These are phyloP conservation scores for Rauvolfia tetraphylla DNA, from an alignment of 257 asterid genomes.

Conservation along the genomic window DNA sequence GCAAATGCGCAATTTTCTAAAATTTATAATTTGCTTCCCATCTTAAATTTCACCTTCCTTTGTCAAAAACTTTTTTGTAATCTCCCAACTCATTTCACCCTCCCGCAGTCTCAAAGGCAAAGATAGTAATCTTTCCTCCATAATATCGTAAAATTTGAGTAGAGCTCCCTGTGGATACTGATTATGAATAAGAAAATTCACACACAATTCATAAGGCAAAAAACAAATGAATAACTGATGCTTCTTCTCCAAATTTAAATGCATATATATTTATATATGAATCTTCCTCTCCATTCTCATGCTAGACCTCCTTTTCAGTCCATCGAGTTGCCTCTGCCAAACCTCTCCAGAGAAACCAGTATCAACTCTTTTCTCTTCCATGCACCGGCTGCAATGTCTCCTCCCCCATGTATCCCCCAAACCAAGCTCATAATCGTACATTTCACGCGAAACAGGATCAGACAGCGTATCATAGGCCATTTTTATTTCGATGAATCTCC, in stretches of 20 bases:
- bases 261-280: background rate
- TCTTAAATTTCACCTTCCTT: no score
- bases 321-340: constrained; percentile 56
- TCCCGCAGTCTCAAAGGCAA: no score
- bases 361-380: constrained; percentile 1
- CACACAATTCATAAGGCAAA: background rate
- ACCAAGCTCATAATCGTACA: constrained; percentile 33
- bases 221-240: background rate
- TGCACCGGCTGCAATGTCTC: background rate
- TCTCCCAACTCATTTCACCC: no score
- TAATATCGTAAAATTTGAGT: no score
- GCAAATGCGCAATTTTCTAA: no score
- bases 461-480: constrained; percentile 46
- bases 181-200: no score
- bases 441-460: constrained; percentile 32
- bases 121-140: no score
- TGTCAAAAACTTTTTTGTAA: no score
- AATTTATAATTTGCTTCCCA: no score
- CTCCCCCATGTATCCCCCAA: constrained; percentile 9
- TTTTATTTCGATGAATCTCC: constrained; percentile 37
- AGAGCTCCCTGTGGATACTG: no score
- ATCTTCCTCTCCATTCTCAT: constrained; percentile 26
- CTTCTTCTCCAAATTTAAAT: background rate
- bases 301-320: constrained; percentile 29
- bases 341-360: constrained; percentile 25